Percentiles rank a stretch among this genome's conserved stretches.
Evolutionary conservation across 2,329 filamentous ascomycete genomes (phyloP).

Genomic region (Apiospora saccharicola): DNA sequence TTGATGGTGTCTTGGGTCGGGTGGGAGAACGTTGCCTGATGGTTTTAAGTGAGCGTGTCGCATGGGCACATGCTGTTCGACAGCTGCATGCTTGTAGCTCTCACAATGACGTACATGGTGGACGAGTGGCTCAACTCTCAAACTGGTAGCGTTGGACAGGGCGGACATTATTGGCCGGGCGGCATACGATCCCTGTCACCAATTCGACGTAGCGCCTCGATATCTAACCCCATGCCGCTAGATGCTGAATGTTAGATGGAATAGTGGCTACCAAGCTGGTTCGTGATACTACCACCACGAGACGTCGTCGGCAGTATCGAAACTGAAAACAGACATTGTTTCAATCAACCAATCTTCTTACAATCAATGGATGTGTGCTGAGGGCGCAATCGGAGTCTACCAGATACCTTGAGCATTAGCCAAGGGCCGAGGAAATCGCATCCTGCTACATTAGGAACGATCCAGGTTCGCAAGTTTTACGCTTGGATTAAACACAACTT

Average conservation of each 20-base stretch:
- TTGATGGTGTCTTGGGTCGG: background rate
- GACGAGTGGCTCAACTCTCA: constrained; percentile 3
- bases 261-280: background rate
- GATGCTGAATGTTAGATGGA: background rate
- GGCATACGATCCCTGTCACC: background rate
- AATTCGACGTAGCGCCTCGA: background rate
- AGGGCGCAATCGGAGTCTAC: background rate
- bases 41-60: background rate
- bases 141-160: background rate
- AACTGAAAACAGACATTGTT: background rate
- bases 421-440: too few relatives aligned
- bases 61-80: background rate
- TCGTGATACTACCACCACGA: background rate
- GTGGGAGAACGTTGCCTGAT: background rate
- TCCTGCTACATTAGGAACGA: too few relatives aligned
- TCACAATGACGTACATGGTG: constrained; percentile 12
- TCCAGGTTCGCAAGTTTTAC: too few relatives aligned
- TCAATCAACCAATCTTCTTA: background rate
- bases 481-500: too few relatives aligned
- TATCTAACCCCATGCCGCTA: background rate
- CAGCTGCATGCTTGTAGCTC: background rate
- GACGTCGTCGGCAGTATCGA: background rate
- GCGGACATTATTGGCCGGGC: background rate
- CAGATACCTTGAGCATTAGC: background rate
- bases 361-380: background rate